Percentiles rank a stretch among this genome's conserved stretches.
Conservation (phyloP, 208 protist genomes). For the Blechomonas ayalai region DNA sequence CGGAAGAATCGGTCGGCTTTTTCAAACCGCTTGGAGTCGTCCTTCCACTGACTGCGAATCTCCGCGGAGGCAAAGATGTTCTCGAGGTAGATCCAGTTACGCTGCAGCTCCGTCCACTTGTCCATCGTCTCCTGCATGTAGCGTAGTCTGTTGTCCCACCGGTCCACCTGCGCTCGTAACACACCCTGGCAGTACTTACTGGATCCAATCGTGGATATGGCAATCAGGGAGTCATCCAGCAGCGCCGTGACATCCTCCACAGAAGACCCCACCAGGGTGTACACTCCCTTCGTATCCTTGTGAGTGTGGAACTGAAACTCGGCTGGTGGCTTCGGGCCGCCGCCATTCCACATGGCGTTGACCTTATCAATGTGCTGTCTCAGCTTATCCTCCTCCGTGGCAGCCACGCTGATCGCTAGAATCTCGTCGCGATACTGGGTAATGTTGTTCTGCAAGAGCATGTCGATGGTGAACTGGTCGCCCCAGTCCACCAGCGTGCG, state of each 20-base stretch:
- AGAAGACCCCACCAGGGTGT: slow-evolving; percentile 78
- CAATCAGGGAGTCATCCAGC: slow-evolving; percentile 88
- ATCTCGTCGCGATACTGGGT: slow-evolving; percentile 86
- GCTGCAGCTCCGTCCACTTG: slow-evolving; percentile 93
- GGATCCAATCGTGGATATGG: slow-evolving; percentile 90
- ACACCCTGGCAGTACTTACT: slow-evolving; percentile 90
- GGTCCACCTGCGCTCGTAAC: slow-evolving; percentile 90
- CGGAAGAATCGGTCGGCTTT: slow-evolving; percentile 92
- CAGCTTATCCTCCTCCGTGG: slow-evolving; percentile 95
- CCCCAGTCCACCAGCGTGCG: slow-evolving; percentile 71
- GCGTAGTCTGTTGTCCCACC: slow-evolving; percentile 90
- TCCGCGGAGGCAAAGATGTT: slow-evolving; percentile 94
- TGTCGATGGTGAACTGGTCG: slow-evolving; percentile 79
- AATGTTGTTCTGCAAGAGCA: slow-evolving; percentile 86
- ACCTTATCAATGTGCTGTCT: slow-evolving; percentile 95
- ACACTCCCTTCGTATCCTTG: slow-evolving; percentile 92
- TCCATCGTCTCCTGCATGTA: slow-evolving; percentile 94
- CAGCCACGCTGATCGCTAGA: slow-evolving; percentile 87
- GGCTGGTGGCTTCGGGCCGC: slow-evolving; percentile 85
- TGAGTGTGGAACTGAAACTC: slow-evolving; percentile 92
- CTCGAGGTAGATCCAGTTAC: slow-evolving; percentile 96
- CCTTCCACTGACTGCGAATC: slow-evolving; percentile 95
- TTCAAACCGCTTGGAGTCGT: slow-evolving; percentile 93
- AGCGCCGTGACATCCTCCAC: slow-evolving; percentile 93
- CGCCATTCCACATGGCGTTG: slow-evolving; percentile 87